Percentiles rank a stretch among this genome's conserved stretches.
Evolutionary conservation across 768 basidiomycete species (phyloP).

Genomic region (Boletus speciosus): DNA sequence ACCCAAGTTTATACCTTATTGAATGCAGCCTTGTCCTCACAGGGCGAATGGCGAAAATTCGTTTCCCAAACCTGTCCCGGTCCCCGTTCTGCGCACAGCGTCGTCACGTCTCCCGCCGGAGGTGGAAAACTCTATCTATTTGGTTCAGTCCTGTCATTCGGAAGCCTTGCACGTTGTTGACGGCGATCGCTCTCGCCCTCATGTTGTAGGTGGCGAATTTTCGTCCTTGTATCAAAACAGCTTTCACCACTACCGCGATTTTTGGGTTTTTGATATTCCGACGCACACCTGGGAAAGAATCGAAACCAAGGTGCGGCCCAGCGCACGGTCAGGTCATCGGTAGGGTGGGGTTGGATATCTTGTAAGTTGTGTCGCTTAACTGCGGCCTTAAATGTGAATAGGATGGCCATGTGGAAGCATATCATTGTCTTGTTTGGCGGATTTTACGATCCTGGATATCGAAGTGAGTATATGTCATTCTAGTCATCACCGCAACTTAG

Average conservation of each 20-base stretch:
- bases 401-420: constrained; percentile 91
- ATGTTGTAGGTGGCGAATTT: constrained; percentile 70
- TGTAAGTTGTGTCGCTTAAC: background rate
- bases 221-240: constrained; percentile 78
- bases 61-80: constrained; percentile 83
- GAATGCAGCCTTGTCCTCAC: background rate
- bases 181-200: background rate
- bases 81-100: constrained; percentile 84
- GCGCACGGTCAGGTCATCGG: constrained; percentile 82
- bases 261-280: constrained; percentile 82
- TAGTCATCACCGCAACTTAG: background rate
- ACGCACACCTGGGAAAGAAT: constrained; percentile 85
- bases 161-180: background rate
- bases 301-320: constrained; percentile 78
- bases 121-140: constrained; percentile 87
- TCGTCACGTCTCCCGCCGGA: constrained; percentile 66
- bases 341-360: constrained; percentile 17
- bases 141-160: constrained; percentile 39
- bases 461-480: constrained; percentile 42
- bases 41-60: constrained; percentile 90
- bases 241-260: constrained; percentile 86
- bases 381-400: constrained; percentile 21
- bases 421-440: constrained; percentile 85
- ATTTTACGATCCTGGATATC: constrained; percentile 83
- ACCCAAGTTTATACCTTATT: background rate